These are phyloP conservation scores for Leccinum fibrillosum DNA, from an alignment of 768 basidiomycete species.

Conservation along the genomic window DNA sequence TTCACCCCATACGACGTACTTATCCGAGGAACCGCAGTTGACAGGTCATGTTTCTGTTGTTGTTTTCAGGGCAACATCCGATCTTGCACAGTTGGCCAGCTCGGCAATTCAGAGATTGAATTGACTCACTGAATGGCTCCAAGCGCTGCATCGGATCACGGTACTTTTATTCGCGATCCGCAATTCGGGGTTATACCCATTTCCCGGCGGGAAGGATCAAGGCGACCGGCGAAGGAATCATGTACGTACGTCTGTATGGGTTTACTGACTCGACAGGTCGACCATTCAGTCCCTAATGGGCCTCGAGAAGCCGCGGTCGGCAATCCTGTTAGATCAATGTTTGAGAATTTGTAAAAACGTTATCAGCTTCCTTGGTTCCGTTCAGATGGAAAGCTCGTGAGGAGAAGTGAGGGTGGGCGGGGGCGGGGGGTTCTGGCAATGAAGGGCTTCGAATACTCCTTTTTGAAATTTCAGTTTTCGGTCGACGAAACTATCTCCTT, in stretches of 20 bases:
- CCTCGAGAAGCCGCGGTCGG: neutral
- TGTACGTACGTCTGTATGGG: neutral
- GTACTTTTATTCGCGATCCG: slow-evolving; percentile 5
- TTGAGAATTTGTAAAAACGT: neutral
- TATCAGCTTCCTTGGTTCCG: neutral
- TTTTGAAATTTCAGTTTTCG: neutral
- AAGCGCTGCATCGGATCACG: neutral
- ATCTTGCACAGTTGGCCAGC: slow-evolving; percentile 1
- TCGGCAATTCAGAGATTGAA: neutral
- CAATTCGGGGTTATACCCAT: neutral
- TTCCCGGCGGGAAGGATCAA: neutral
- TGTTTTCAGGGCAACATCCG: slow-evolving; percentile 4
- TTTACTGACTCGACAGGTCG: neutral
- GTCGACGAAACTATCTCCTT: neutral
- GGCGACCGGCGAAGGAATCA: neutral
- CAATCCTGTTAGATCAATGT: neutral
- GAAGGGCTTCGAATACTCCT: neutral
- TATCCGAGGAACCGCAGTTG: neutral
- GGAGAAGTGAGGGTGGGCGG: neutral
- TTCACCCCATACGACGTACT: neutral
- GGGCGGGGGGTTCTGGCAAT: neutral
- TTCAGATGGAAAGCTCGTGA: neutral
- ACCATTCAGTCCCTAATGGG: neutral
- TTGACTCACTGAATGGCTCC: neutral
- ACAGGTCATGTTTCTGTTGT: neutral